These are phyloP conservation scores for Xylariomycetidae sp. DNA, from an alignment of 2,329 filamentous ascomycete genomes.

Conservation along the genomic window DNA sequence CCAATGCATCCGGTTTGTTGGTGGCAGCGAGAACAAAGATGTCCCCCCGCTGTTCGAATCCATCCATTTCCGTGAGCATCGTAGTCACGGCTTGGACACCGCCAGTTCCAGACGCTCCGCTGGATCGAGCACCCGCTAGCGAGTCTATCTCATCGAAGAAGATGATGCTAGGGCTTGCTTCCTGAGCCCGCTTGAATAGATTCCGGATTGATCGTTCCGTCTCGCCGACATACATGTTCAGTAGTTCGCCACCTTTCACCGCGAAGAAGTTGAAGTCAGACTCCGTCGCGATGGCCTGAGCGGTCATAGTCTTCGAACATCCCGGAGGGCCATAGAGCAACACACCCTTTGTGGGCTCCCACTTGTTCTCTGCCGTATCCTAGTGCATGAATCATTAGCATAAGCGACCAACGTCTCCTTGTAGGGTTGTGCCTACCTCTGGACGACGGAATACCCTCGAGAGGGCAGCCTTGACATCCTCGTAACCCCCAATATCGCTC, in stretches of 20 bases:
- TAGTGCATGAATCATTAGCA: conserved; percentile 19
- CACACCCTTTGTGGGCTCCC: conserved; percentile 68
- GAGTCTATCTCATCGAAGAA: conserved; percentile 97
- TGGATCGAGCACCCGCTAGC: conserved; percentile 55
- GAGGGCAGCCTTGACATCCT: conserved; percentile 61
- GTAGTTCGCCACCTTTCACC: conserved; percentile 86
- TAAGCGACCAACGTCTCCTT: background rate
- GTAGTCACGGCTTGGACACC: conserved; percentile 82
- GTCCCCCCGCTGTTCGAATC: conserved; percentile 76
- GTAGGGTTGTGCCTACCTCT: conserved; percentile 20
- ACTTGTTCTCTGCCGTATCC: conserved; percentile 33
- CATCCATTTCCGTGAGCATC: conserved; percentile 90
- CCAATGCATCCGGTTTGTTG: conserved; percentile 80
- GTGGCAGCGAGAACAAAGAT: conserved; percentile 88
- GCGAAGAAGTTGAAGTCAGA: conserved; percentile 90
- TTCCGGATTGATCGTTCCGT: conserved; percentile 81
- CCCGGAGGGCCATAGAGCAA: conserved; percentile 89
- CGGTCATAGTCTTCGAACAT: conserved; percentile 89
- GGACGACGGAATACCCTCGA: conserved; percentile 39
- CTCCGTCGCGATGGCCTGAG: conserved; percentile 86
- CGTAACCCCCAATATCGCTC: conserved; percentile 83
- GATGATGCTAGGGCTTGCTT: conserved; percentile 85
- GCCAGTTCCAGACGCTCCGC: conserved; percentile 32
- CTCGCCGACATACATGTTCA: conserved; percentile 97
- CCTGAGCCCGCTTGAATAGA: conserved; percentile 77